phyloP scores from a whole-genome alignment of 2,329 filamentous ascomycete genomes.

The Penicillium sp. region DNA sequence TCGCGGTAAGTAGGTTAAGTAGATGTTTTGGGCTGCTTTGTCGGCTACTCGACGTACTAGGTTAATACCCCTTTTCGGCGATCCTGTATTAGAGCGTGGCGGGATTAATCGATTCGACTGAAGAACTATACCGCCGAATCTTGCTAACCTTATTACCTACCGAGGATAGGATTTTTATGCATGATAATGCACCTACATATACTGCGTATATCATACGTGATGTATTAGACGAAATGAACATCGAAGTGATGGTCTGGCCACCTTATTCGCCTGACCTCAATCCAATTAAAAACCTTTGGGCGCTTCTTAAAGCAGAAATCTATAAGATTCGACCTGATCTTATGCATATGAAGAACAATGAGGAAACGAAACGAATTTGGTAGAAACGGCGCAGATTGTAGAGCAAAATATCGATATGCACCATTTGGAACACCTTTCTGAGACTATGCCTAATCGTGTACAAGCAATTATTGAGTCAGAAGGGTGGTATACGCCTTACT shows the following conservation, averaged over 20 bases:
- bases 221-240: not conserved
- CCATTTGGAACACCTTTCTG: not conserved
- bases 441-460: not conserved
- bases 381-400: not conserved
- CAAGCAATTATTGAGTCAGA: not conserved
- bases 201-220: not conserved
- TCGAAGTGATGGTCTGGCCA: not conserved
- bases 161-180: not conserved
- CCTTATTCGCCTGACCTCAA: not conserved
- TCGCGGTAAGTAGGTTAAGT: not conserved
- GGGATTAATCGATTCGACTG: not conserved
- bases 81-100: not conserved
- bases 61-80: not conserved
- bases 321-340: not conserved
- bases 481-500: not conserved
- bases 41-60: not conserved
- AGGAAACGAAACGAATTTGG: not conserved
- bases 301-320: not conserved
- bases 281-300: not conserved
- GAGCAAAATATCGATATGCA: not conserved
- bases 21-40: not conserved
- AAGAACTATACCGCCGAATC: not conserved
- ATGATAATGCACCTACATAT: not conserved
- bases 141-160: not conserved
- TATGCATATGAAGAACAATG: not conserved